Evolutionary conservation across 805 yeast genomes (phyloP), one percentile per base, ranked within the genome.

Genomic region (Saccharomyces kudriavzevii): DNA sequence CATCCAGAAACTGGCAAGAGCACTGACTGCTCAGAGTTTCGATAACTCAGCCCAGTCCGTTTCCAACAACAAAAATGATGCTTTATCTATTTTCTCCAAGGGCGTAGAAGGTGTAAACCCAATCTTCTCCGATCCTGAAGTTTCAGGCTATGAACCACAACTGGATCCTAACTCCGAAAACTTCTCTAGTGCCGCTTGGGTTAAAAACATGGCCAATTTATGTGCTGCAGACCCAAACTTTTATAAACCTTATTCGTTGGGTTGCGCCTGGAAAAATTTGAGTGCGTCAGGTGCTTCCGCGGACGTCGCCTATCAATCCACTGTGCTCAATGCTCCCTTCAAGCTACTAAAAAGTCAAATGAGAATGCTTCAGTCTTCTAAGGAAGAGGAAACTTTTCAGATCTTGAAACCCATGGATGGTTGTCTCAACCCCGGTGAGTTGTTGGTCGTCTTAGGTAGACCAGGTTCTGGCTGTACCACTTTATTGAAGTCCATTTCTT

Each of bases 381-480:
- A 82, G 1, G 56, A 72, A 64, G 52, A 28, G 9, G 51, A 55
- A 27, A 52, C 40, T 52, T 79, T 76, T 56, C 79, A 75, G 53
- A 80, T 77, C 56, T 71, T 77, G 65, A 80, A 80, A 62, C 74
- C 83, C 27, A 80, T 80, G 84, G 84, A 81, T 59, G 86, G 80
- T 11, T 51, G 76, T 4, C 74, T 80, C 51, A 69, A 66, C 50
- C 81, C 84, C 4, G 87, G 88, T 56, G 87, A 83, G 60, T 75
- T 83, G 79, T 75, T 81, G 40, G 71, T 84, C 51, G 88, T 84
- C 6, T 67, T 82, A 35, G 87, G 85, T 47, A 76, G 83, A 54
- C 88, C 89, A 2, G 88, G 89, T 59, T 81, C 90, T 31, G 90
- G 90, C 27, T 84, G 89, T 64, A 80, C 89, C 5, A 77, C 87